Percentiles rank a stretch among this genome's conserved stretches.
These are phyloP conservation scores for Xanthoconium separans DNA, from an alignment of 1,284 basidiomycete genomes.

Conservation along the genomic window DNA sequence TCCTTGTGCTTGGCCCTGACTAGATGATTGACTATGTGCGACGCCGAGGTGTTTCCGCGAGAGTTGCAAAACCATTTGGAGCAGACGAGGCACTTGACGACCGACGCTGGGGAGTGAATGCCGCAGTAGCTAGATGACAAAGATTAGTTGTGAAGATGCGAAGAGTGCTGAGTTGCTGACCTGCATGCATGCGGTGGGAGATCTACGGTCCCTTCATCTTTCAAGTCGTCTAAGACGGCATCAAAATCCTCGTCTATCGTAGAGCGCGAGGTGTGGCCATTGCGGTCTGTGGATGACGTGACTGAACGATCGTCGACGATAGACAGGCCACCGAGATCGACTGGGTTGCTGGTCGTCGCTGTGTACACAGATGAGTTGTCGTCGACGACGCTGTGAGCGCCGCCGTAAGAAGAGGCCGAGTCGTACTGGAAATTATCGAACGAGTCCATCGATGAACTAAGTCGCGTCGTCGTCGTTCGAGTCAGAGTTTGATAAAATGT, in stretches of 20 bases:
- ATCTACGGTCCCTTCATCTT: conserved; percentile 83
- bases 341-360: conserved; percentile 59
- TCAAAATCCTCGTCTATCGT: conserved; percentile 83
- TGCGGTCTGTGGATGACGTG: conserved; percentile 40
- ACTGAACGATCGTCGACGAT: conserved; percentile 54
- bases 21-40: conserved; percentile 98
- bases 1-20: conserved; percentile 99
- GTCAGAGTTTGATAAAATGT: conserved; percentile 11
- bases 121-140: conserved; percentile 82
- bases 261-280: conserved; percentile 35
- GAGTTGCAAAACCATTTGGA: conserved; percentile 99
- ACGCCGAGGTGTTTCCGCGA: conserved; percentile 96
- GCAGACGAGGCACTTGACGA: conserved; percentile 96
- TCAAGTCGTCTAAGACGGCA: conserved; percentile 82
- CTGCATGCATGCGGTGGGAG: conserved; percentile 92
- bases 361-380: conserved; percentile 87
- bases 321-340: conserved; percentile 67
- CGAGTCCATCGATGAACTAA: conserved; percentile 60
- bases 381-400: conserved; percentile 70
- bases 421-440: conserved; percentile 89
- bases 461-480: conserved; percentile 26
- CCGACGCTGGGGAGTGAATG: conserved; percentile 96
- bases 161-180: conserved; percentile 44
- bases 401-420: conserved; percentile 74
- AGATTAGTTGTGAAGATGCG: conserved; percentile 1